These are phyloP conservation scores for Cladorrhinum sp. DNA, from an alignment of 2,329 filamentous ascomycete species.

Conservation along the genomic window DNA sequence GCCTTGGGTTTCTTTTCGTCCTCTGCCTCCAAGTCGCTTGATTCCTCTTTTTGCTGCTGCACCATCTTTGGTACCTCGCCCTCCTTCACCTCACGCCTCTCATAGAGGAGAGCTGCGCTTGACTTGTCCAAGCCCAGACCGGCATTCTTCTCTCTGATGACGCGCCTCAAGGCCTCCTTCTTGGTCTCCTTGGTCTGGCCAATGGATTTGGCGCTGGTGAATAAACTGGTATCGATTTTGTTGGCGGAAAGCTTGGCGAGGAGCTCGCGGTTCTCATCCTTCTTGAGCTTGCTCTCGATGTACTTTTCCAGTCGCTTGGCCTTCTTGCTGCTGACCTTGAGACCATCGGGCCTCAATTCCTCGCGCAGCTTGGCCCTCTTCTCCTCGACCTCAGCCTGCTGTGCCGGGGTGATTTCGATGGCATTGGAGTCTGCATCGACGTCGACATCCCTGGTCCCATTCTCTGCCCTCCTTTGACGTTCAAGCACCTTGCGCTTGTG, in stretches of 20 bases:
- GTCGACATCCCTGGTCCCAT: slow-evolving; percentile 39
- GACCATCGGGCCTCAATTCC: slow-evolving; percentile 48
- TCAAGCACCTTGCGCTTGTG: slow-evolving; percentile 68
- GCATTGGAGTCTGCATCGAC: slow-evolving; percentile 53
- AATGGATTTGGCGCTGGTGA: slow-evolving; percentile 73
- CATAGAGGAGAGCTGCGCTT: slow-evolving; percentile 54
- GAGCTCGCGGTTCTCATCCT: slow-evolving; percentile 84
- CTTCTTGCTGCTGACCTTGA: slow-evolving; percentile 62
- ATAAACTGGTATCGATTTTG: slow-evolving; percentile 77
- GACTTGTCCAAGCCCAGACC: slow-evolving; percentile 56
- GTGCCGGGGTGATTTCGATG: slow-evolving; percentile 44
- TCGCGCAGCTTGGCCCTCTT: slow-evolving; percentile 55
- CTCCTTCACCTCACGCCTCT: slow-evolving; percentile 37
- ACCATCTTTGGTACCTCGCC: slow-evolving; percentile 30
- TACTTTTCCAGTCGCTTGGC: slow-evolving; percentile 66
- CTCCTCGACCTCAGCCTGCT: slow-evolving; percentile 48
- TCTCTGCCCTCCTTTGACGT: slow-evolving; percentile 51
- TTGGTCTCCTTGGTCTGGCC: slow-evolving; percentile 71
- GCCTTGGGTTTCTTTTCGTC: slow-evolving; percentile 6
- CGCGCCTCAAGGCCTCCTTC: slow-evolving; percentile 62
- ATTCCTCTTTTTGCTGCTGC: slow-evolving; percentile 22
- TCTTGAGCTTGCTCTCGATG: slow-evolving; percentile 85
- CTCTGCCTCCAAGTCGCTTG: slow-evolving; percentile 16
- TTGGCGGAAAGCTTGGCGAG: slow-evolving; percentile 76
- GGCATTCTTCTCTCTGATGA: slow-evolving; percentile 61